Evolutionary conservation across 1,284 basidiomycete genomes (phyloP).

Genomic region (Cystobasidium slooffiae): DNA sequence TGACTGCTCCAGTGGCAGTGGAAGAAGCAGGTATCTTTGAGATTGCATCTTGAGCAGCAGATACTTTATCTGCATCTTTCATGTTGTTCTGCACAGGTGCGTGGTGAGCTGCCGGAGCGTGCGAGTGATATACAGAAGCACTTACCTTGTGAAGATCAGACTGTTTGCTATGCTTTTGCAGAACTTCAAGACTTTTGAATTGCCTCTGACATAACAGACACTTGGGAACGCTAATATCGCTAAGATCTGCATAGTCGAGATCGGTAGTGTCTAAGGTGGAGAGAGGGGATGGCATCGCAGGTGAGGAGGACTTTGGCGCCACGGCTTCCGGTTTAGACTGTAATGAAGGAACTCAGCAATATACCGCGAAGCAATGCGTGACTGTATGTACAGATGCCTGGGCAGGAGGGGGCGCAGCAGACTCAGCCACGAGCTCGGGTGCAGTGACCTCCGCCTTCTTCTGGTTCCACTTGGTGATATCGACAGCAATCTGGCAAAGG

Average conservation of each 20-base stretch:
- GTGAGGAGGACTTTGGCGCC: background rate
- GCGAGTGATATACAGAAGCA: background rate
- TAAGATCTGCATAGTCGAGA: conserved; percentile 59
- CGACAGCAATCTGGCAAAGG: conserved; percentile 70
- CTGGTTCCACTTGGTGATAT: conserved; percentile 88
- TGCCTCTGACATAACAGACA: conserved; percentile 88
- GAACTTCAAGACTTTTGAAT: conserved; percentile 81
- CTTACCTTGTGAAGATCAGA: conserved; percentile 86
- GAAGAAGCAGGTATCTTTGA: conserved; percentile 59
- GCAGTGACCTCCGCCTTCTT: conserved; percentile 41
- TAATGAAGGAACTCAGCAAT: background rate
- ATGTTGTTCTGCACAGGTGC: conserved; percentile 49
- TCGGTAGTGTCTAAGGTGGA: conserved; percentile 13
- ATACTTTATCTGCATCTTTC: conserved; percentile 44
- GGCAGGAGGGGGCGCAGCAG: background rate
- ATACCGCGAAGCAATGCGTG: background rate
- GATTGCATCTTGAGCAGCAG: conserved; percentile 39
- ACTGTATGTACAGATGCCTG: background rate
- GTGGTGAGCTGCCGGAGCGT: no score
- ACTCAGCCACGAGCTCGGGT: background rate
- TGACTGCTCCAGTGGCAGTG: conserved; percentile 54
- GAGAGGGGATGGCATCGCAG: background rate
- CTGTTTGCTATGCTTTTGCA: conserved; percentile 83
- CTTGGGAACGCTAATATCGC: conserved; percentile 63
- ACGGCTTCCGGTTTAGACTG: background rate